phyloP scores from a whole-genome alignment of 1,139 yeast genomes.

The Yamadazyma membranifaciens region DNA sequence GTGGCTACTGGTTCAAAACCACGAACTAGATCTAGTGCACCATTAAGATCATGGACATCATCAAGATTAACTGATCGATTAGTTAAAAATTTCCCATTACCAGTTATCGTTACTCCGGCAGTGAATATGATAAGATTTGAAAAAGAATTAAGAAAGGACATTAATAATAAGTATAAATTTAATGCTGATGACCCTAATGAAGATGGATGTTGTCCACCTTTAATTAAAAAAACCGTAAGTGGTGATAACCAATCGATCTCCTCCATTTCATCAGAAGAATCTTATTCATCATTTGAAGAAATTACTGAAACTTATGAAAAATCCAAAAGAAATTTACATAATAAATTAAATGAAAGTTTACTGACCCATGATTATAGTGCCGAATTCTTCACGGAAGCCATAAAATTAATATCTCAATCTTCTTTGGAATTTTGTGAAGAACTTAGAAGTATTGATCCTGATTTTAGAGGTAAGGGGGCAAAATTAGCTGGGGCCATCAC shows the following conservation, averaged over 20 bases:
- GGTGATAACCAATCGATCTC: conserved; percentile 12
- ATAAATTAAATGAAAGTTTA: conserved; percentile 17
- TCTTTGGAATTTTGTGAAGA: conserved; percentile 39
- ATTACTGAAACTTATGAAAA: conserved; percentile 32
- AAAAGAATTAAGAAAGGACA: conserved; percentile 21
- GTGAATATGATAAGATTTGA: conserved; percentile 60
- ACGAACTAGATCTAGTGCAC: conserved; percentile 42
- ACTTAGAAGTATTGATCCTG: conserved; percentile 38
- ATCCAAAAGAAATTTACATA: conserved; percentile 25
- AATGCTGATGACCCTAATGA: conserved; percentile 4
- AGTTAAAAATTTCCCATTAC: conserved; percentile 64
- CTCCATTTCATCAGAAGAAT: conserved; percentile 24
- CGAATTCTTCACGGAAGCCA: conserved; percentile 30
- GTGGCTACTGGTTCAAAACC: conserved; percentile 65
- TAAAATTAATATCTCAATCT: conserved; percentile 37
- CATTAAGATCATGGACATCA: conserved; percentile 60
- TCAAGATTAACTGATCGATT: conserved; percentile 61
- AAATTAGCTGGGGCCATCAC: conserved; percentile 46
- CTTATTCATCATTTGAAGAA: conserved; percentile 42
- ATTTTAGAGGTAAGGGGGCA: conserved; percentile 43
- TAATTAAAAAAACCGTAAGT: background rate
- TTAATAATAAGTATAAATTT: conserved; percentile 18
- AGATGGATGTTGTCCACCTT: background rate
- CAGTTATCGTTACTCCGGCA: conserved; percentile 68
- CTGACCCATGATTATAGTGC: conserved; percentile 22